Conservation (phyloP, 2,329 filamentous ascomycete genomes). For the Sphaerostilbella broomeana region DNA sequence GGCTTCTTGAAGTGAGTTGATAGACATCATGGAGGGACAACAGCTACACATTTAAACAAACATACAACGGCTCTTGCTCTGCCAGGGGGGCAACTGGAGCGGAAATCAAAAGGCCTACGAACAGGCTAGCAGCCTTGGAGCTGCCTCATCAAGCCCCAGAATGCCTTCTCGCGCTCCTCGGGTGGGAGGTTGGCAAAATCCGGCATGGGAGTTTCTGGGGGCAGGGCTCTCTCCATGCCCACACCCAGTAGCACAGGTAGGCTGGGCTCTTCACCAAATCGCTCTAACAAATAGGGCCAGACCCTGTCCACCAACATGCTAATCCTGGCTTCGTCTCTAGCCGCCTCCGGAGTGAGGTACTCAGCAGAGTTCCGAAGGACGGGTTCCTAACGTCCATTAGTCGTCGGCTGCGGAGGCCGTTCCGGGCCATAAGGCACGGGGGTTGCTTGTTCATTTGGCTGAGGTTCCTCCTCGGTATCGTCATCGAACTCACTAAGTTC, state of each 20-base stretch:
- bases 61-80: not conserved
- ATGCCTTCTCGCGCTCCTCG: not conserved
- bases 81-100: not conserved
- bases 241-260: slow-evolving; percentile 3
- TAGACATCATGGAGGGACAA: slow-evolving; percentile 7
- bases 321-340: not conserved
- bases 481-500: slow-evolving; percentile 61
- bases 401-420: slow-evolving; percentile 37
- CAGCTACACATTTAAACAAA: slow-evolving; percentile 11
- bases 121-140: not conserved
- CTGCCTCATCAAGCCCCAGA: slow-evolving; percentile 2
- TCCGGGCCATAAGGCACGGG: slow-evolving; percentile 43
- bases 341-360: not conserved
- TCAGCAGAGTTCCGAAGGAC: slow-evolving; percentile 12
- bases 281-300: not conserved
- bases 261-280: slow-evolving; percentile 3
- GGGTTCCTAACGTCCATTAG: slow-evolving; percentile 39
- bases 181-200: slow-evolving; percentile 3
- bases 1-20: slow-evolving; percentile 1
- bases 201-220: slow-evolving; percentile 1
- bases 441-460: slow-evolving; percentile 27
- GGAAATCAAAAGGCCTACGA: not conserved
- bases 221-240: slow-evolving; percentile 4
- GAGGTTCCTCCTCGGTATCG: slow-evolving; percentile 47
- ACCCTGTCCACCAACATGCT: slow-evolving; percentile 1